These are phyloP conservation scores for Plantago coronopus DNA, from an alignment of 305 asterid genomes.

Conservation along the genomic window DNA sequence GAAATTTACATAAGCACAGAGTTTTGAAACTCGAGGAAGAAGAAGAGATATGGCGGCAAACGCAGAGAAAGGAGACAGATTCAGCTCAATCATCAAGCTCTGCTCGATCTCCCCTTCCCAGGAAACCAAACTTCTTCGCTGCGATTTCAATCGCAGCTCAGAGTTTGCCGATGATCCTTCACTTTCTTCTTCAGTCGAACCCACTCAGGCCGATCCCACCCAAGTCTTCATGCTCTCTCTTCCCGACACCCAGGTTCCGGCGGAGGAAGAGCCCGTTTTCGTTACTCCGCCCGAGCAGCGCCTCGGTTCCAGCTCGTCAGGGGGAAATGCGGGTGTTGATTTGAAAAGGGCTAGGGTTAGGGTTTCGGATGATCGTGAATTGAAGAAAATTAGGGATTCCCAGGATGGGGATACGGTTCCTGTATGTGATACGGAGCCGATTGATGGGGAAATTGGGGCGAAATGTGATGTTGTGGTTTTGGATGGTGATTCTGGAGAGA, in stretches of 20 bases:
- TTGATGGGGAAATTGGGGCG: not conserved
- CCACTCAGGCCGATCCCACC: not conserved
- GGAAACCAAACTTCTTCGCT: not conserved
- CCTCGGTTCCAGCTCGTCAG: not conserved
- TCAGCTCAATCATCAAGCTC: not conserved
- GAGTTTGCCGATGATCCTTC: not conserved
- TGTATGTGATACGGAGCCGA: not conserved
- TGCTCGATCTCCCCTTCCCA: not conserved
- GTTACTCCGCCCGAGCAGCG: not conserved
- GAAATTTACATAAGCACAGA: no score
- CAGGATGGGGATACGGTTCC: not conserved
- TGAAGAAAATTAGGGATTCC: not conserved
- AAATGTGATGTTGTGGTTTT: not conserved
- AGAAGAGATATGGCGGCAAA: no score
- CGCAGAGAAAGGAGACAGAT: no score
- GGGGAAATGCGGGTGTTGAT: not conserved
- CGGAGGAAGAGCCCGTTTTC: not conserved
- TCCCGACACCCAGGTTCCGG: not conserved
- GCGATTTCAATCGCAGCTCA: not conserved
- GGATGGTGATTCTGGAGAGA: not conserved
- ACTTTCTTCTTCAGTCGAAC: not conserved
- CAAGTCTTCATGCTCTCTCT: not conserved
- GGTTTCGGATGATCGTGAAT: not conserved
- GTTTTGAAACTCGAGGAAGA: no score
- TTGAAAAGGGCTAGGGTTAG: not conserved